Percentiles rank a stretch among this genome's conserved stretches.
Evolutionary conservation across 148 eudicot genomes (phyloP).

Genomic region (Rhododendron williamsianum): DNA sequence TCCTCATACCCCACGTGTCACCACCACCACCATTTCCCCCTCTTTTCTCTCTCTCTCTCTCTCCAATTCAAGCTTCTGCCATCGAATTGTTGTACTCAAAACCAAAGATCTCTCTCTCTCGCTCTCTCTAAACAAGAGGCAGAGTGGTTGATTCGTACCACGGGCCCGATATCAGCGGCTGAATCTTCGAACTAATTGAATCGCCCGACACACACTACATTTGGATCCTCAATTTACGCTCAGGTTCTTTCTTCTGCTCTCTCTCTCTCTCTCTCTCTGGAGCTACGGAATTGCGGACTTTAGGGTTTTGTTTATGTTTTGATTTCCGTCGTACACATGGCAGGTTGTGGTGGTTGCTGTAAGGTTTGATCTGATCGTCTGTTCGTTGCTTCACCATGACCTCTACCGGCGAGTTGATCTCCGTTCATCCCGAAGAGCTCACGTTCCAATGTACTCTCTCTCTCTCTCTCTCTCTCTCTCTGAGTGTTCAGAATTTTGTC

Average conservation of each 20-base stretch:
- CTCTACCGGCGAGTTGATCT: slow-evolving; percentile 40
- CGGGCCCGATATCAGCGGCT: slow-evolving; percentile 4
- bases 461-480: not conserved
- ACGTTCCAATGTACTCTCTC: slow-evolving; percentile 50
- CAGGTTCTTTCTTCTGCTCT: slow-evolving; percentile 6
- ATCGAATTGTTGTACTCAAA: not conserved
- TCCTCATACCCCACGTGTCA: not conserved
- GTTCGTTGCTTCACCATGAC: slow-evolving; percentile 20
- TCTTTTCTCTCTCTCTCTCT: not conserved
- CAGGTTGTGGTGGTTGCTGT: not conserved
- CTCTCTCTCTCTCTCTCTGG: not conserved
- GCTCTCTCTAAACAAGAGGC: not conserved
- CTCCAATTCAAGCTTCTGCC: not conserved
- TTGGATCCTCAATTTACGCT: slow-evolving; percentile 13
- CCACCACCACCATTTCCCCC: not conserved
- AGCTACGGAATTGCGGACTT: not conserved
- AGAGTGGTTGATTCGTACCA: not conserved
- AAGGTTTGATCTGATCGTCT: slow-evolving; percentile 4
- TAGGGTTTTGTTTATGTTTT: slow-evolving; percentile 1
- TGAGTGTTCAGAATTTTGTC: not conserved
- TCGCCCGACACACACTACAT: slow-evolving; percentile 2
- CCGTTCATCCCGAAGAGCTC: slow-evolving; percentile 73
- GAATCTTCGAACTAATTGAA: not conserved
- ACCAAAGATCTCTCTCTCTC: slow-evolving; percentile 3
- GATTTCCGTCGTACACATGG: not conserved